Evolutionary conservation across 352 stramenopile genomes (phyloP).

Genomic region (Globisporangium echinulatum): DNA sequence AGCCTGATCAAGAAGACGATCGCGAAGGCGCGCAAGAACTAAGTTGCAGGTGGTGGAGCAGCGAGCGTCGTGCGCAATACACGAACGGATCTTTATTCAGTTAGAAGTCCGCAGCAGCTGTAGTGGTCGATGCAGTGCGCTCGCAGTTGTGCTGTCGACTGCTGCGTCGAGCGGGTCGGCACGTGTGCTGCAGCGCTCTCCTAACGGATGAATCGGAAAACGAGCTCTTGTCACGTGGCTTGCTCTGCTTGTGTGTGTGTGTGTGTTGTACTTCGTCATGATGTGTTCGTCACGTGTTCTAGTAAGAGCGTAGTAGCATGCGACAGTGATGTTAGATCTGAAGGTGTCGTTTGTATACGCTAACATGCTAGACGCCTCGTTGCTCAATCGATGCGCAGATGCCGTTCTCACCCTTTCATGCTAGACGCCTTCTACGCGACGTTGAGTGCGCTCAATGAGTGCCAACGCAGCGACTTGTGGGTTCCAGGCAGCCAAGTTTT

Average conservation of each 20-base stretch:
- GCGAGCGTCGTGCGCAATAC: slow-evolving; percentile 4
- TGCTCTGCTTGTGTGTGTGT: not conserved
- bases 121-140: not conserved
- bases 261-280: not conserved
- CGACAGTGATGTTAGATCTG: too few relatives aligned
- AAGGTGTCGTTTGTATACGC: too few relatives aligned
- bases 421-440: not conserved
- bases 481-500: not conserved
- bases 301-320: too few relatives aligned
- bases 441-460: not conserved
- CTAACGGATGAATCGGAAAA: slow-evolving; percentile 20
- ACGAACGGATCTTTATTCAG: slow-evolving; percentile 9
- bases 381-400: not conserved
- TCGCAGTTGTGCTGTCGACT: not conserved
- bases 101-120: slow-evolving; percentile 6
- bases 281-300: not conserved
- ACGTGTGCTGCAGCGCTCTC: not conserved
- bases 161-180: not conserved
- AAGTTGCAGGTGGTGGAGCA: slow-evolving; percentile 9
- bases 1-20: slow-evolving; percentile 91
- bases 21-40: slow-evolving; percentile 77
- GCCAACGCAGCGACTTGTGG: not conserved
- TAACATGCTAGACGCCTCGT: not conserved
- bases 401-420: not conserved
- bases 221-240: slow-evolving; percentile 11